Percentiles rank a stretch among this genome's conserved stretches.
Conservation (phyloP, 176 grass and related monocot genomes). For the Eleusine coracana region DNA sequence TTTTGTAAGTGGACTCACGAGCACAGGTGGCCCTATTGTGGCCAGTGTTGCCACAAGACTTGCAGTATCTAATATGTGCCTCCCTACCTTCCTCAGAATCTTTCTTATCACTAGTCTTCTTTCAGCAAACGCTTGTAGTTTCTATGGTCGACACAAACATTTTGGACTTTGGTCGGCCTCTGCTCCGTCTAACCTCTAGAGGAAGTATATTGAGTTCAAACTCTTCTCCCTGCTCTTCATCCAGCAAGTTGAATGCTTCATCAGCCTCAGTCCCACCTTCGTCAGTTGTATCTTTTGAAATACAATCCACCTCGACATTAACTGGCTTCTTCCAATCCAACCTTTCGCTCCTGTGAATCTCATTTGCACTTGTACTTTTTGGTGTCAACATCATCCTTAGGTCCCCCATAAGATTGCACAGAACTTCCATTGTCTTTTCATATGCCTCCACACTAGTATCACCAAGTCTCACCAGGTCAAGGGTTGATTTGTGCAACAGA, state of each 20-base stretch:
- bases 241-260: too few relatives aligned
- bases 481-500: not conserved
- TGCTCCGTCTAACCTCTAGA: not conserved
- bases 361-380: too few relatives aligned
- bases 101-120: too few relatives aligned
- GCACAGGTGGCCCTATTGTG: not conserved
- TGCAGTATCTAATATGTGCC: not conserved
- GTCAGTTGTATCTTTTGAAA: too few relatives aligned
- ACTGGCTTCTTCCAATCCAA: not conserved
- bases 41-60: not conserved
- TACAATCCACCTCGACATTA: not conserved
- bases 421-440: not conserved
- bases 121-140: not conserved
- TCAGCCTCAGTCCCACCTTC: too few relatives aligned
- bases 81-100: accelerated
- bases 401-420: not conserved
- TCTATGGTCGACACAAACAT: not conserved
- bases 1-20: not conserved
- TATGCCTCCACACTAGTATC: not conserved
- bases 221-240: too few relatives aligned
- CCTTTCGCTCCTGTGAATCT: not conserved
- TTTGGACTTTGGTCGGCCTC: not conserved
- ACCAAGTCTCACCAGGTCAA: not conserved
- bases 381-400: not conserved
- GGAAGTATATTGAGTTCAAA: not conserved